These are phyloP conservation scores for Monilinia fructigena DNA, from an alignment of 2,329 filamentous ascomycete species.

Conservation along the genomic window DNA sequence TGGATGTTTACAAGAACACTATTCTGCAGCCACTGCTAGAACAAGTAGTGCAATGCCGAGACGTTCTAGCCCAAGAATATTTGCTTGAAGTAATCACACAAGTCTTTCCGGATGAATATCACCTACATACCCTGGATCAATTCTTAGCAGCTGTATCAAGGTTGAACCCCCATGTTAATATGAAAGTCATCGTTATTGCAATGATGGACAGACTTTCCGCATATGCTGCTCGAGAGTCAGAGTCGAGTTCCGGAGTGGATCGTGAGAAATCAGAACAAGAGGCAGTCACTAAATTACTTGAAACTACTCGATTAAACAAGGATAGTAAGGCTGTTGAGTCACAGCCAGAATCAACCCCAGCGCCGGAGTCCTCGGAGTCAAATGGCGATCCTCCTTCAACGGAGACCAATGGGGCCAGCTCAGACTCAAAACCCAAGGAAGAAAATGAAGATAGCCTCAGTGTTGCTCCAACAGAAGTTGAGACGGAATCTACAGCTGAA, in stretches of 20 bases:
- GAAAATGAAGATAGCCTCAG: conserved; percentile 46
- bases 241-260: conserved; percentile 67
- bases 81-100: conserved; percentile 97
- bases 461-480: conserved; percentile 45
- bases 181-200: conserved; percentile 97
- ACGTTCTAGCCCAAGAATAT: conserved; percentile 96
- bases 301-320: conserved; percentile 71
- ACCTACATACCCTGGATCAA: conserved; percentile 93
- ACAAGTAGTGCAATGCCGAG: conserved; percentile 95
- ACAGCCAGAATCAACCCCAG: conserved; percentile 13
- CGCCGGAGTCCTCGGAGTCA: conserved; percentile 32
- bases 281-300: conserved; percentile 72
- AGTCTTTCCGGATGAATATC: conserved; percentile 97
- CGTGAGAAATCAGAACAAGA: conserved; percentile 79
- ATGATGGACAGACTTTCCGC: conserved; percentile 95
- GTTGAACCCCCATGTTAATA: conserved; percentile 92
- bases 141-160: conserved; percentile 90
- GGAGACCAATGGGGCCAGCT: conserved; percentile 33
- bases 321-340: conserved; percentile 42
- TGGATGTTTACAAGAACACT: conserved; percentile 88
- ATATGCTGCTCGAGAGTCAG: conserved; percentile 87
- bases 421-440: conserved; percentile 42
- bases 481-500: conserved; percentile 24
- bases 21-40: conserved; percentile 88
- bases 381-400: conserved; percentile 38